These are phyloP conservation scores for Grifola frondosa DNA, from an alignment of 1,284 basidiomycete species.

Conservation along the genomic window DNA sequence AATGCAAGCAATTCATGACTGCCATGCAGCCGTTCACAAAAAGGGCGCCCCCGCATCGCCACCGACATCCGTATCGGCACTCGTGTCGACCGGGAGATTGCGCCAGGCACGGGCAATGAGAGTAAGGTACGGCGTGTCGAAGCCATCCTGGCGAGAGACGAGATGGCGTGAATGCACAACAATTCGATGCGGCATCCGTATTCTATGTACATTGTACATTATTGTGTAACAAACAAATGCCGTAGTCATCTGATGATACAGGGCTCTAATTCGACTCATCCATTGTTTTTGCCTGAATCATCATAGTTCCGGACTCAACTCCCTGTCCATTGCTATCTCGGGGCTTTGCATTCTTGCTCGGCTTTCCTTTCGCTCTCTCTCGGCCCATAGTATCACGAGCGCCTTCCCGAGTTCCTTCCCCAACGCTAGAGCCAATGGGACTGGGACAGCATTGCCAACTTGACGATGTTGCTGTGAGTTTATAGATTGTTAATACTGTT, in stretches of 20 bases:
- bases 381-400: conserved; percentile 42
- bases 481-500: not conserved
- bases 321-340: conserved; percentile 30
- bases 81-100: conserved; percentile 68
- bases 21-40: conserved; percentile 85
- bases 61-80: conserved; percentile 95
- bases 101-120: conserved; percentile 70
- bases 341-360: conserved; percentile 42
- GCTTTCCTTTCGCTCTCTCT: conserved; percentile 29
- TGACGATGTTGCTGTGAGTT: conserved; percentile 61
- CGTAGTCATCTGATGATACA: no score
- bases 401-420: conserved; percentile 57
- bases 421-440: conserved; percentile 61
- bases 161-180: not conserved
- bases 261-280: no score
- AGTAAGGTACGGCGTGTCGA: conserved; percentile 78
- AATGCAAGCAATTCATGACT: conserved; percentile 78
- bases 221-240: no score
- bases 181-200: no score
- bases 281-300: no score
- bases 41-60: conserved; percentile 72
- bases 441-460: conserved; percentile 74
- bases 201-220: no score
- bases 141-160: conserved; percentile 60
- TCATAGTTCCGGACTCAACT: conserved; percentile 2